Percentiles rank a stretch among this genome's conserved stretches.
phyloP scores from a whole-genome alignment of 352 stramenopile species.

The Thraustotheca clavata region DNA sequence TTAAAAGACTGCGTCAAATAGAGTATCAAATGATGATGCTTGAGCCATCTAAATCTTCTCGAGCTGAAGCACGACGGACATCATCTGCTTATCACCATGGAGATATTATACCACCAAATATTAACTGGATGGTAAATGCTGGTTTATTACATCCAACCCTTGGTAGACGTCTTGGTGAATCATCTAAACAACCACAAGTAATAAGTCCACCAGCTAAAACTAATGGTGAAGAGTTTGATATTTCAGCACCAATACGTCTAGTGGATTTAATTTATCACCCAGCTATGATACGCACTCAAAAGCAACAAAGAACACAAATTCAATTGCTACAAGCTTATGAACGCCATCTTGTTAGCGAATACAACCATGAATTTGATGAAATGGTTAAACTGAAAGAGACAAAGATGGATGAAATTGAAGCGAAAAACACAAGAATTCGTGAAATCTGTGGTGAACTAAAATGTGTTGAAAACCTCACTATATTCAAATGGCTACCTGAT shows the following conservation, averaged over 20 bases:
- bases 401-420: slow-evolving; percentile 81
- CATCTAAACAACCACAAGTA: too few relatives aligned
- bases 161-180: not conserved
- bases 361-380: slow-evolving; percentile 83
- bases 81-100: slow-evolving; percentile 4
- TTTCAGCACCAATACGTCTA: slow-evolving; percentile 30
- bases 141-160: slow-evolving; percentile 24
- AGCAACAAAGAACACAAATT: slow-evolving; percentile 84
- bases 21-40: slow-evolving; percentile 26
- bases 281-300: slow-evolving; percentile 56
- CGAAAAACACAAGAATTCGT: slow-evolving; percentile 80
- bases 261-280: slow-evolving; percentile 86
- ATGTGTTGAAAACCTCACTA: slow-evolving; percentile 30
- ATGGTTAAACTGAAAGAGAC: slow-evolving; percentile 63
- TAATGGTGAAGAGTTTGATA: not conserved
- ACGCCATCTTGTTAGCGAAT: slow-evolving; percentile 53
- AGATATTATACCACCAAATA: slow-evolving; percentile 21
- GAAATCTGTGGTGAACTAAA: slow-evolving; percentile 78
- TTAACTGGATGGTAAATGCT: slow-evolving; percentile 31
- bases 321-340: slow-evolving; percentile 64
- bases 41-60: not conserved
- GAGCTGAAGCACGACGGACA: not conserved
- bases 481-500: slow-evolving; percentile 34
- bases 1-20: slow-evolving; percentile 24
- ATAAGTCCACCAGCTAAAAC: not conserved